Evolutionary conservation across 2,329 filamentous ascomycete species (phyloP).

Genomic region (Botrytis tulipae): DNA sequence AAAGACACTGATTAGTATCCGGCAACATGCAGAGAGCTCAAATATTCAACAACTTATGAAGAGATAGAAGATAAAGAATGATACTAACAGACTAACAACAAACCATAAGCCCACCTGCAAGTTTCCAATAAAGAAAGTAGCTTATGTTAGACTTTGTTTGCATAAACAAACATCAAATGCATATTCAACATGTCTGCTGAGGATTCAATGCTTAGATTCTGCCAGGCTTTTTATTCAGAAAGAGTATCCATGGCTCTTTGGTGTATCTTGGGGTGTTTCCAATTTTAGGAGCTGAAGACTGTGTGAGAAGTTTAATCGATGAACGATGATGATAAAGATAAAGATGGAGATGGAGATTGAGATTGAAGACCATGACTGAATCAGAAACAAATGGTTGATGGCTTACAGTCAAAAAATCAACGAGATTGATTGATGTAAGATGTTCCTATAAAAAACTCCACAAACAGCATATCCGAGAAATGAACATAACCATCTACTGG

Average conservation of each 20-base stretch:
- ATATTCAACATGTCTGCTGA: too few relatives aligned
- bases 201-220: too few relatives aligned
- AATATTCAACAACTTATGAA: background rate
- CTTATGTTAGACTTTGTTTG: background rate
- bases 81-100: background rate
- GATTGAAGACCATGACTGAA: fast-evolving
- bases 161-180: background rate
- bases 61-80: background rate
- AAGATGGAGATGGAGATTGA: background rate
- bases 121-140: background rate
- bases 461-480: background rate
- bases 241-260: fast-evolving
- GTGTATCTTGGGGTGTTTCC: background rate
- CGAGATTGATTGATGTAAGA: background rate
- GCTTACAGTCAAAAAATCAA: background rate
- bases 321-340: background rate
- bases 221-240: too few relatives aligned
- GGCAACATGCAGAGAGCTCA: background rate
- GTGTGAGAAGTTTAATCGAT: background rate
- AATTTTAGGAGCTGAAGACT: background rate
- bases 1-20: background rate
- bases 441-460: background rate
- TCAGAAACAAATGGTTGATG: too few relatives aligned
- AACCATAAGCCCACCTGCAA: background rate
- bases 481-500: background rate